phyloP scores from a whole-genome alignment of 192 early-diverging fungal genomes.

The Umbelopsis isabellina region DNA sequence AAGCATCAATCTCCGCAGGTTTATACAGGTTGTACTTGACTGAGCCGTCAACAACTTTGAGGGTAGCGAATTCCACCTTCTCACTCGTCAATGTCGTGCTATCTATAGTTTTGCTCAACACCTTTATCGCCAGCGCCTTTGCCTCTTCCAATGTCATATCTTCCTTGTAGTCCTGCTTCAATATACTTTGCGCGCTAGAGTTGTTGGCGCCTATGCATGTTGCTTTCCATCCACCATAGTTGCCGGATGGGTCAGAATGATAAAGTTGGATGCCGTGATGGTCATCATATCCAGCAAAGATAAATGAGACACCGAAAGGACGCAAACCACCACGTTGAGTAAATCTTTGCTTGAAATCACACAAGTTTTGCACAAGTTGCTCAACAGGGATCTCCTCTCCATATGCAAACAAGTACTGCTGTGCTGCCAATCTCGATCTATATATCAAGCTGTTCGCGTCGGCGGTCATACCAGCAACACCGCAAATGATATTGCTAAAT shows the following conservation, averaged over 20 bases:
- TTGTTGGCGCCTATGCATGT: constrained; percentile 97
- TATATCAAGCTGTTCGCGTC: constrained; percentile 97
- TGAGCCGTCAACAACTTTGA: constrained; percentile 62
- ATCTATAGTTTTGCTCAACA: constrained; percentile 97
- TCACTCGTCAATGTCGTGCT: constrained; percentile 88
- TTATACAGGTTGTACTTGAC: constrained; percentile 72
- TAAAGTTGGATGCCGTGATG: constrained; percentile 95
- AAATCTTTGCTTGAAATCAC: constrained; percentile 98
- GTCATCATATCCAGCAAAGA: constrained; percentile 94
- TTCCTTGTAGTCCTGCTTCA: constrained; percentile 99
- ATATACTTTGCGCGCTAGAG: constrained; percentile 85
- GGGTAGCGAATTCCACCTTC: constrained; percentile 95
- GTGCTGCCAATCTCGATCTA: constrained; percentile 83
- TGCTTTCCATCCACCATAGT: constrained; percentile 99
- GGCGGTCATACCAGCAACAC: constrained; percentile 94
- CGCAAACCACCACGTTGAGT: constrained; percentile 98
- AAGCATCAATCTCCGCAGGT: constrained; percentile 77
- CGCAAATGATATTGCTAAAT: constrained; percentile 81
- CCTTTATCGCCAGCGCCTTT: constrained; percentile 89
- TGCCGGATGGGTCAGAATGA: constrained; percentile 98
- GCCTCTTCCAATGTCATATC: constrained; percentile 83
- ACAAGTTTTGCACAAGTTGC: constrained; percentile 92
- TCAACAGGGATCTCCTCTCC: constrained; percentile 93
- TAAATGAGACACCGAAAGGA: constrained; percentile 98
- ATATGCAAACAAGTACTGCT: constrained; percentile 86